phyloP scores from a whole-genome alignment of 306 rosid species.

The Acacia confusa region DNA sequence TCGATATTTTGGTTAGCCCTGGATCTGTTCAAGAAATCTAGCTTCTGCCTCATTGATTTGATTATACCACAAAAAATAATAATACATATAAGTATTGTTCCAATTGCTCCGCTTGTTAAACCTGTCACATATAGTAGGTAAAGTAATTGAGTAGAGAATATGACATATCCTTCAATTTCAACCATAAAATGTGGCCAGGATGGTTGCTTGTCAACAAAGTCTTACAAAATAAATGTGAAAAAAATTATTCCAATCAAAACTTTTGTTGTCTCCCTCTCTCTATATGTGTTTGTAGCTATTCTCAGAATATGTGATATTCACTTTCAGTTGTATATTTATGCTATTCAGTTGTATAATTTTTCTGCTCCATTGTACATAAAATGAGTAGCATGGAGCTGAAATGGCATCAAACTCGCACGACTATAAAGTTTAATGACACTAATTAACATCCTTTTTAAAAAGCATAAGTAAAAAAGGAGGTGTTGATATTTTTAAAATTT shows the following conservation, averaged over 20 bases:
- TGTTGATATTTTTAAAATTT: too few relatives aligned
- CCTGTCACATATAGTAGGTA: not conserved
- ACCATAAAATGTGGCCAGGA: not conserved
- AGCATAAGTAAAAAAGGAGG: too few relatives aligned
- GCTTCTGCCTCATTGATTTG: not conserved
- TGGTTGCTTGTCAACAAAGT: not conserved
- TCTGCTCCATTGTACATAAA: not conserved
- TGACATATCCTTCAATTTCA: too few relatives aligned
- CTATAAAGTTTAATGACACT: not conserved
- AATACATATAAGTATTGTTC: too few relatives aligned
- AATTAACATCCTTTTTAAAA: too few relatives aligned
- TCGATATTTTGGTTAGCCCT: conserved; percentile 28
- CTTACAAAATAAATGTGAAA: not conserved
- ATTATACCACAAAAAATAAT: not conserved
- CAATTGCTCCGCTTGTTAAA: not conserved
- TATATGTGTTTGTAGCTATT: too few relatives aligned
- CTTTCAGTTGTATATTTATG: too few relatives aligned
- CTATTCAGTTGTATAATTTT: too few relatives aligned
- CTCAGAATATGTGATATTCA: too few relatives aligned
- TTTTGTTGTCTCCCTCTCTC: not conserved
- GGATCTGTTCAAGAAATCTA: too few relatives aligned
- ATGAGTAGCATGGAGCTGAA: not conserved
- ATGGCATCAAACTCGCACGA: not conserved
- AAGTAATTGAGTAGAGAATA: not conserved
- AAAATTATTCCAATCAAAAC: not conserved